Base-by-base conservation (phyloP, 2,329 filamentous ascomycete genomes). In the Stagonosporopsis vannaccii region DNA sequence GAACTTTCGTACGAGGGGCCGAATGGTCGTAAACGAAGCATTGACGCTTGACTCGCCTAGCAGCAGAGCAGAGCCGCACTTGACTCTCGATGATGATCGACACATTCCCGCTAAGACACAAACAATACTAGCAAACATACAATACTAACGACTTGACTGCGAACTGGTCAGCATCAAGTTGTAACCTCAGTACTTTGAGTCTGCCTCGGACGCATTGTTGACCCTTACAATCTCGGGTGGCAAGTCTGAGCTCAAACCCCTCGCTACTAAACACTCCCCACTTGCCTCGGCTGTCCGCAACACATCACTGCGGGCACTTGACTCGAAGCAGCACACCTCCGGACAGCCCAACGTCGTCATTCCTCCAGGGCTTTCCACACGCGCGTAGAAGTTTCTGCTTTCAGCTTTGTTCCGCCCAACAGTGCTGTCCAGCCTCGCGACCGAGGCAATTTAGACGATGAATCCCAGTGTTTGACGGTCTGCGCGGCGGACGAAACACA, bases 281-380 rank as follows among this genome's bases (percentile, higher is more conserved):
- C 65, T 65, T 69, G 59, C 66, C 66, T 68, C 65, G 66, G 66
- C 55, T 60, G 53, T 46, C 17, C 17, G 37, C 33, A 40, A 45
- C 46, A 22, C 46, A 61, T 53, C 41, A 50, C 33, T 59, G 58
- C 60, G 61, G 61, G 30, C 58, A 39, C 59, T 56, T 67, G 56
- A 13, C 64, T 57, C 9, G 30, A 66, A 49, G 15, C 40, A 46
- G 55, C n/a, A 28, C 28, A 53, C 48, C 54, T 57, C 64, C 64
- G 65, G 53, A 47, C 47, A 44, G 17, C 51, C 53, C 23, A 51
- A 35, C 30, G 53, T 62, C 58, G 65, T 65, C 59, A 61, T 64
- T 32, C 56, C 59, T 62, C n/a, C 55, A 28, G 35, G 36, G 50
- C 32, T 43, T 59, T 58, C 42, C 32, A 51, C 48, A 32, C 39